Conservation (phyloP, 2,329 filamentous ascomycete genomes). For the Penicillium sp. region DNA sequence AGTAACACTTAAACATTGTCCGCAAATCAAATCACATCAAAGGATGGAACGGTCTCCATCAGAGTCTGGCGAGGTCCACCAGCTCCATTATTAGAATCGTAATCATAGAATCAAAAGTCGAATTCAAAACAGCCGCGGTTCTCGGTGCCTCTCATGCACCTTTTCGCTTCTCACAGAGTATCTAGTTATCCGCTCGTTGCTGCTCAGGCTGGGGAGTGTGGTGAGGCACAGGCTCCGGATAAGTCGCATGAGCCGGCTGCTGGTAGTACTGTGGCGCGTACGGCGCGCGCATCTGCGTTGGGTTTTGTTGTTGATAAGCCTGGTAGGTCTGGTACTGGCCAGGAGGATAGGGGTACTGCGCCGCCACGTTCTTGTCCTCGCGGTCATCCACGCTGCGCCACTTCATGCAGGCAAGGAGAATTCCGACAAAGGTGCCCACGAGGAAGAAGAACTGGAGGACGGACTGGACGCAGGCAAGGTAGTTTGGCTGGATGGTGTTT, state of each 20-base stretch:
- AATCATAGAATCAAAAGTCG: background rate
- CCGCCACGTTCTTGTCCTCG: constrained; percentile 6
- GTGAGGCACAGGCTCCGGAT: constrained; percentile 4
- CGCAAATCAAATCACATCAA: background rate
- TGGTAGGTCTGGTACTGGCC: constrained; percentile 17
- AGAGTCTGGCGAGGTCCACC: background rate
- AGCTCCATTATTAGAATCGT: background rate
- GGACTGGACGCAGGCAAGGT: constrained; percentile 14
- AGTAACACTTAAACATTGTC: background rate
- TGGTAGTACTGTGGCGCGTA: constrained; percentile 16
- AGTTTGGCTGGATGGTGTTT: constrained; percentile 9
- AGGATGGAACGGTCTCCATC: background rate
- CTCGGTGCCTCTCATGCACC: background rate
- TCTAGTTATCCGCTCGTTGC: background rate
- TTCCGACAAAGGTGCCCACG: constrained; percentile 29
- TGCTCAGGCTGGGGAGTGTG: constrained; percentile 2
- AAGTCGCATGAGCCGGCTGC: background rate
- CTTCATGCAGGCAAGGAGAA: constrained; percentile 29
- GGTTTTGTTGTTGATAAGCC: constrained; percentile 12
- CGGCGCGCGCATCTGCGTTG: constrained; percentile 3
- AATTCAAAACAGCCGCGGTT: background rate
- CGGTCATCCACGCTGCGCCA: constrained; percentile 24
- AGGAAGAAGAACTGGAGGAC: constrained; percentile 29
- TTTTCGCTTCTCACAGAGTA: background rate
- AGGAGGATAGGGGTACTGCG: constrained; percentile 10